Evolutionary conservation across 352 stramenopile genomes (phyloP), one percentile per base, ranked within the genome.

Genomic region (Phytophthora palmivora): DNA sequence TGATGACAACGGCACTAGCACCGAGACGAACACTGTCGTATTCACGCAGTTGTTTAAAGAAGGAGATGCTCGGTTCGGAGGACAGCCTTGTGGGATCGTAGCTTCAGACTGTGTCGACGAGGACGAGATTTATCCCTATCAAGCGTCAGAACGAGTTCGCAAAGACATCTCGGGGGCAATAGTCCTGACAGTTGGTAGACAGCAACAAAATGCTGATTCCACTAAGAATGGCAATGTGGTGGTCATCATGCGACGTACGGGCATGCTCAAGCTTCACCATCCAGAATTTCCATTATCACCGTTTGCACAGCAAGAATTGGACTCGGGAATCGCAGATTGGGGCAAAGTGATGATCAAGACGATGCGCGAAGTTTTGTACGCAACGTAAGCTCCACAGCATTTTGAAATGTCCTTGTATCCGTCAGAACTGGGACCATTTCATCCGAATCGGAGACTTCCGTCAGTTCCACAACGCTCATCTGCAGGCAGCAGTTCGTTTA

Each of bases 111-210:
- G 49, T 50, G 60, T 75, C 8, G 66, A 82, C 14, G 42, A 70
- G 28, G 62, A 70, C 43, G 62, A 70, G 8, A 36, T 57, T 2
- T 67, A 70, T 33, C 66, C 73, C 19, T 82, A 75, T 26, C 30
- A n/a, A 6, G 6, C 49, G 7, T 42, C 56, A 0, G 55, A 65
- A 11, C 41, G 39, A 6, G 21, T 78, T 24, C 73, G 73, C 21
- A 76, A 76, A 33, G 73, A 82, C 42, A 67, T 76, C 24, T 67
- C 61, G 0, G 71, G 65, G 0, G 58, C 38, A 15, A 56, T 78
- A 15, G 43, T 75, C 6, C 26, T 82, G 26, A 74, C 59, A 14
- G 61, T 48, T 1, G 45, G 12, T 34, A 43, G 32, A 24, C 48
- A n/a, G n/a, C n/a, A 44, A 56, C 43, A 32, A 30, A 15, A 6